Evolutionary conservation across 1,139 yeast species (phyloP).

Genomic region (Kodamaea fungicola): DNA sequence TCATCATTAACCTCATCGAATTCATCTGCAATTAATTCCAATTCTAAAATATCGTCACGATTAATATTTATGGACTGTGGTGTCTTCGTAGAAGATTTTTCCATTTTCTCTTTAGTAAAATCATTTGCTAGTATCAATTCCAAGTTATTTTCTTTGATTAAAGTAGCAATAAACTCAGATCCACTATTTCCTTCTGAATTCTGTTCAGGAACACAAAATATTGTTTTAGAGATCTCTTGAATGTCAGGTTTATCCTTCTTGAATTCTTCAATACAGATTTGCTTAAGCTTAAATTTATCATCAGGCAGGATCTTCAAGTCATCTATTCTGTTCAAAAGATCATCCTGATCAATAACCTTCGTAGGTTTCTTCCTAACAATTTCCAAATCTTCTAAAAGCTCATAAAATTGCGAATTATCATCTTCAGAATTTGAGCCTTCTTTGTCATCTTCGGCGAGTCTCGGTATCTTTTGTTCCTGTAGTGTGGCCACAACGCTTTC

Average conservation of each 20-base stretch:
- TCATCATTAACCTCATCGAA: slow-evolving; percentile 34
- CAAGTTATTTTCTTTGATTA: slow-evolving; percentile 14
- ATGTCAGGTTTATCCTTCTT: slow-evolving; percentile 7
- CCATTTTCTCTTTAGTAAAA: neutral
- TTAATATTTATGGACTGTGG: slow-evolving; percentile 13
- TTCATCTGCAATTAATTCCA: slow-evolving; percentile 52
- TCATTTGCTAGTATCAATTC: slow-evolving; percentile 2
- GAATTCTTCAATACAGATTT: slow-evolving; percentile 19
- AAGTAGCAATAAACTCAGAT: slow-evolving; percentile 11
- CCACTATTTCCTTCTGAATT: slow-evolving; percentile 8
- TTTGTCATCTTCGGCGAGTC: slow-evolving; percentile 1
- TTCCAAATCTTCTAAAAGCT: slow-evolving; percentile 52
- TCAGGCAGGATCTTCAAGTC: slow-evolving; percentile 42
- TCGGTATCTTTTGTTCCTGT: neutral
- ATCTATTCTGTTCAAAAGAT: slow-evolving; percentile 27
- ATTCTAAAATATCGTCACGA: slow-evolving; percentile 29
- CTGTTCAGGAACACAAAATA: slow-evolving; percentile 1
- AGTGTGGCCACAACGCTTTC: neutral
- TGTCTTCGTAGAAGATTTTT: neutral
- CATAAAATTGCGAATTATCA: slow-evolving; percentile 31
- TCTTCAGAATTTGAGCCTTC: slow-evolving; percentile 14
- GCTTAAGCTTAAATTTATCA: slow-evolving; percentile 48
- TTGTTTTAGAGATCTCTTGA: slow-evolving; percentile 3
- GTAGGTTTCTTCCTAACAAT: slow-evolving; percentile 13
- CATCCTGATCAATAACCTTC: slow-evolving; percentile 15